phyloP scores from a whole-genome alignment of 2,329 filamentous ascomycete genomes.

The Penicillium griseofulvum region DNA sequence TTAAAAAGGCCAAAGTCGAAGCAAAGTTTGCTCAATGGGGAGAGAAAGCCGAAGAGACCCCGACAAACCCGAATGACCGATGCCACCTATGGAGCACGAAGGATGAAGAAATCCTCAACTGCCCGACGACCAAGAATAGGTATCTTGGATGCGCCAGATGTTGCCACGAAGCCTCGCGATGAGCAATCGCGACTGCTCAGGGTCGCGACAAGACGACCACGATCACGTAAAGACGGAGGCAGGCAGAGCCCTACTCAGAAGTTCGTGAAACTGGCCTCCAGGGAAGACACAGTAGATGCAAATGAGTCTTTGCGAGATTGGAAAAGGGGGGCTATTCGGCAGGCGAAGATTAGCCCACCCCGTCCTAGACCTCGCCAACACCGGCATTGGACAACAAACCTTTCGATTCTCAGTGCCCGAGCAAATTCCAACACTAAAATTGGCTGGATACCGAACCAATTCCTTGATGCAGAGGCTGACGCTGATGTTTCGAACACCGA shows the following conservation, averaged over 20 bases:
- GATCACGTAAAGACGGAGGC: slow-evolving; percentile 48
- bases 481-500: slow-evolving; percentile 1
- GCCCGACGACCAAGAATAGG: slow-evolving; percentile 37
- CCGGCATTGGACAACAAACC: slow-evolving; percentile 22
- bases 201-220: slow-evolving; percentile 54
- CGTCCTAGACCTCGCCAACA: slow-evolving; percentile 20
- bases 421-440: neutral
- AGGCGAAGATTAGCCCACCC: slow-evolving; percentile 21
- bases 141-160: slow-evolving; percentile 52
- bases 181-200: slow-evolving; percentile 54
- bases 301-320: slow-evolving; percentile 51
- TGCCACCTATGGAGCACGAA: slow-evolving; percentile 23
- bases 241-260: slow-evolving; percentile 54
- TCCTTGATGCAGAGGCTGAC: neutral
- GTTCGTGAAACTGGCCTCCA: slow-evolving; percentile 52
- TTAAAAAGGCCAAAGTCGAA: slow-evolving; percentile 20
- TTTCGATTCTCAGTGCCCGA: slow-evolving; percentile 19
- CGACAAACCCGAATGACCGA: slow-evolving; percentile 40
- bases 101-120: slow-evolving; percentile 22
- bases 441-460: slow-evolving; percentile 5
- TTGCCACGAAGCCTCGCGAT: slow-evolving; percentile 25
- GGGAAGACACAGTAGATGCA: slow-evolving; percentile 55
- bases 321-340: slow-evolving; percentile 47
- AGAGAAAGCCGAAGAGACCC: slow-evolving; percentile 25
- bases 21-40: slow-evolving; percentile 11